A percentile compares a stretch with the other conserved stretches of the same genome.
These are phyloP conservation scores for Diaporthe ampelina DNA, from an alignment of 2,329 filamentous ascomycete species.

Conservation along the genomic window DNA sequence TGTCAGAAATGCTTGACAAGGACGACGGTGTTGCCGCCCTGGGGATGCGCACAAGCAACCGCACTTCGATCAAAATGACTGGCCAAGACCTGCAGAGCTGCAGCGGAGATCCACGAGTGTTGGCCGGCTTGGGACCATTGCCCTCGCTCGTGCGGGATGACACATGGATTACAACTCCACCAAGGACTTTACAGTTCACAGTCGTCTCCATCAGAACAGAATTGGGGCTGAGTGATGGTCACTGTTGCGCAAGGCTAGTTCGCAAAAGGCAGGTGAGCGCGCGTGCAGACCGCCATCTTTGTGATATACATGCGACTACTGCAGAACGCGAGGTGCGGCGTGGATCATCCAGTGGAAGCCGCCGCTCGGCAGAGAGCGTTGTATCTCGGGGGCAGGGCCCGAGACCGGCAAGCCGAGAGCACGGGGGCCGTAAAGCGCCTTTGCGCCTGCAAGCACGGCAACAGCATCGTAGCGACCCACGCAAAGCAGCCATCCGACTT, in stretches of 20 bases:
- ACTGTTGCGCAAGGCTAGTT: conserved; percentile 9
- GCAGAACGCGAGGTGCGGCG: not conserved
- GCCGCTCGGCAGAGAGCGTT: conserved; percentile 12
- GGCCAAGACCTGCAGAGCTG: not conserved
- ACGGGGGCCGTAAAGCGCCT: conserved; percentile 14
- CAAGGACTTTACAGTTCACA: not conserved
- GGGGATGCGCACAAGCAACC: not conserved
- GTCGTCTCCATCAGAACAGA: not conserved
- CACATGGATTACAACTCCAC: not conserved
- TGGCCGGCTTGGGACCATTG: not conserved
- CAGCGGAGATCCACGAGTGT: not conserved
- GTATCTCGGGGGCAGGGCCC: conserved; percentile 9
- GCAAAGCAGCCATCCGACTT: not conserved
- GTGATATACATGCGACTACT: conserved; percentile 24
- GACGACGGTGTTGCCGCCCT: not conserved
- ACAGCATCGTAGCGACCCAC: not conserved
- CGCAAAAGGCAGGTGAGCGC: conserved; percentile 18
- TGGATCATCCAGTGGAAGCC: conserved; percentile 15
- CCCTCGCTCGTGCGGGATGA: conserved; percentile 3
- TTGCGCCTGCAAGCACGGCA: conserved; percentile 22
- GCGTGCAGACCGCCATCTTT: conserved; percentile 36
- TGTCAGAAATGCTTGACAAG: not conserved
- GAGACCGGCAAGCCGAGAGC: conserved; percentile 38
- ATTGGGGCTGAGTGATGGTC: not conserved
- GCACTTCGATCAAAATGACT: not conserved